These are phyloP conservation scores for Fusarium euwallaceae DNA, from an alignment of 2,329 filamentous ascomycete species.

Conservation along the genomic window DNA sequence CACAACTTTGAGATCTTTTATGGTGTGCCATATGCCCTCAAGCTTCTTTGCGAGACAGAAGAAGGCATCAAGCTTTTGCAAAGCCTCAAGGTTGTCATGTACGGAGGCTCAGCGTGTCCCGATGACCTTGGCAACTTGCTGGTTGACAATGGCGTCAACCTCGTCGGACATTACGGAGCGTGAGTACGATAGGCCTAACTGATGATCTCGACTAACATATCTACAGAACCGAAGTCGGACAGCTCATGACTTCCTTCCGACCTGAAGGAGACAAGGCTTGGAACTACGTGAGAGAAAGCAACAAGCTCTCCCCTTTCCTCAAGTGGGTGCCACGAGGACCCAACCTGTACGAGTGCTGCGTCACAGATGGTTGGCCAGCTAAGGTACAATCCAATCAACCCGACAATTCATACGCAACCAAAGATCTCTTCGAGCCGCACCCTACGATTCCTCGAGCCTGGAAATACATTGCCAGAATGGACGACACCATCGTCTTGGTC, in stretches of 20 bases:
- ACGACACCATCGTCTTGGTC: not conserved
- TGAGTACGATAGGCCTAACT: not conserved
- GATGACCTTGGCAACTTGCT: not conserved
- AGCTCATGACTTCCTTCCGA: not conserved
- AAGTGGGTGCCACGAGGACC: not conserved
- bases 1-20: not conserved
- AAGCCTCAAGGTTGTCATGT: not conserved
- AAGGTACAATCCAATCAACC: not conserved
- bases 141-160: not conserved
- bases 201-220: not conserved
- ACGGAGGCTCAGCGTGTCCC: not conserved
- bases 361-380: not conserved
- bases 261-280: not conserved
- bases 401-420: not conserved
- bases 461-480: not conserved
- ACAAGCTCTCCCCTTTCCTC: not conserved
- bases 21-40: not conserved
- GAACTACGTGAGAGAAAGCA: not conserved
- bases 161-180: not conserved
- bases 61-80: not conserved
- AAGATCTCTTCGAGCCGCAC: not conserved
- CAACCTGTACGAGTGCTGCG: not conserved
- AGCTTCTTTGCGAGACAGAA: not conserved
- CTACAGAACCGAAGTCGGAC: not conserved
- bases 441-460: not conserved